phyloP scores from a whole-genome alignment of 2,329 filamentous ascomycete species.

The Paecilomyces formosus region DNA sequence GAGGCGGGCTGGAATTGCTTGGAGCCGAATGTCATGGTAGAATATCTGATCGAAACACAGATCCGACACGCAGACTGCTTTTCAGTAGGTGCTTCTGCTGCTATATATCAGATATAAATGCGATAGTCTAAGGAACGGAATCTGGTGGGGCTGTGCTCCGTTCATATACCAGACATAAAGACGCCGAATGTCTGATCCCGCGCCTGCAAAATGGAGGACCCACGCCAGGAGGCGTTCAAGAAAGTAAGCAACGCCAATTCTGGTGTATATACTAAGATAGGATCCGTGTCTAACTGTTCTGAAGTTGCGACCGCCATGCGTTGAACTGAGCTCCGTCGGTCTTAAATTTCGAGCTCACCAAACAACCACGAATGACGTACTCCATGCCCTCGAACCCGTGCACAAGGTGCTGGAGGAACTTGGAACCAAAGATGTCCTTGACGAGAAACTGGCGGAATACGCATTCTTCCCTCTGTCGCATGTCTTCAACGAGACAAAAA shows the following conservation, averaged over 20 bases:
- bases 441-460: constrained; percentile 85
- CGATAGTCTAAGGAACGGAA: background rate
- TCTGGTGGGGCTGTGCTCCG: background rate
- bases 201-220: constrained; percentile 23
- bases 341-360: constrained; percentile 43
- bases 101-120: background rate
- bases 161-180: background rate
- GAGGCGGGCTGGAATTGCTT: constrained; percentile 12
- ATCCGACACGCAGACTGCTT: background rate
- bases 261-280: background rate
- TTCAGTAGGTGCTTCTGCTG: background rate
- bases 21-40: background rate
- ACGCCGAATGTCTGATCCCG: background rate
- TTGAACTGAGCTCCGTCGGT: constrained; percentile 50
- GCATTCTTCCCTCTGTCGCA: constrained; percentile 88
- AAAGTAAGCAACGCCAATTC: constrained; percentile 20
- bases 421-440: constrained; percentile 43
- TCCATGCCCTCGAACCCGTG: constrained; percentile 40
- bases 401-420: constrained; percentile 32
- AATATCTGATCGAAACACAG: background rate
- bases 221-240: constrained; percentile 34
- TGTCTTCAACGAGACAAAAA: constrained; percentile 68
- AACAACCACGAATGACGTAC: constrained; percentile 39
- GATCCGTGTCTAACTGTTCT: constrained; percentile 11
- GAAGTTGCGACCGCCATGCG: constrained; percentile 52